Percentiles rank a stretch among this genome's conserved stretches.
These are phyloP conservation scores for Ophiostoma novo-ulmi DNA, from an alignment of 2,329 filamentous ascomycete genomes.

Conservation along the genomic window DNA sequence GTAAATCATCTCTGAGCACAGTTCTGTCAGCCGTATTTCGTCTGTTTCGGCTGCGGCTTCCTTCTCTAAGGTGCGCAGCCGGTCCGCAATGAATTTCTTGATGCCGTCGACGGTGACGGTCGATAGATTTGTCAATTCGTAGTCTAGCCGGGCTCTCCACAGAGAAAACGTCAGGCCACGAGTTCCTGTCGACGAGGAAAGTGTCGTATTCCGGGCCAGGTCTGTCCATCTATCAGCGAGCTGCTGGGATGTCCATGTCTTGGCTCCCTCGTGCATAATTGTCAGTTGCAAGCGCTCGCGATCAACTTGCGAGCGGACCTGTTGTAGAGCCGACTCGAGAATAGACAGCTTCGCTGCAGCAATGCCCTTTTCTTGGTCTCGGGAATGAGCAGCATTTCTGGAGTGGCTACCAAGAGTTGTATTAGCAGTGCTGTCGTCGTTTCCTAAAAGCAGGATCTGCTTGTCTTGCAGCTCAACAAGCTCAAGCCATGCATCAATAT, in stretches of 20 bases:
- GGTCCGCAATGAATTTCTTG: constrained; percentile 54
- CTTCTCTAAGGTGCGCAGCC: constrained; percentile 42
- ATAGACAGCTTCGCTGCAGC: constrained; percentile 76
- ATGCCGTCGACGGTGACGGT: constrained; percentile 64
- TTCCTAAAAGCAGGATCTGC: constrained; percentile 44
- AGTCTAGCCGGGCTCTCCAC: constrained; percentile 70
- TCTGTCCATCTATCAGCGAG: constrained; percentile 59
- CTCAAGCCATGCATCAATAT: constrained; percentile 69
- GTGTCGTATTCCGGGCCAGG: constrained; percentile 35
- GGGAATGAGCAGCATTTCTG: constrained; percentile 35
- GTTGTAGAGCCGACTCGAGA: constrained; percentile 68
- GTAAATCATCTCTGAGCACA: constrained; percentile 51
- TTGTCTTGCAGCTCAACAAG: constrained; percentile 74
- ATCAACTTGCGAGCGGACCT: constrained; percentile 43
- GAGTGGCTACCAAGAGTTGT: not conserved
- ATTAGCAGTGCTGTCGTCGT: constrained; percentile 33
- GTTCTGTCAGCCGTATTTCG: constrained; percentile 22
- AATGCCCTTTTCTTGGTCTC: constrained; percentile 61
- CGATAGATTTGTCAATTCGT: constrained; percentile 62
- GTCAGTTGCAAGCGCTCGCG: constrained; percentile 60
- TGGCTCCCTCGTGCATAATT: constrained; percentile 68
- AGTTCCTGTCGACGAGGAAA: not conserved
- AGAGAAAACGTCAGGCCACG: constrained; percentile 56
- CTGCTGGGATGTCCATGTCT: constrained; percentile 64
- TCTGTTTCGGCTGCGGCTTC: constrained; percentile 18